Percentiles rank a stretch among this genome's conserved stretches.
These are phyloP conservation scores for Rhynchospora pubera DNA, from an alignment of 176 grass and related monocot genomes.

Conservation along the genomic window DNA sequence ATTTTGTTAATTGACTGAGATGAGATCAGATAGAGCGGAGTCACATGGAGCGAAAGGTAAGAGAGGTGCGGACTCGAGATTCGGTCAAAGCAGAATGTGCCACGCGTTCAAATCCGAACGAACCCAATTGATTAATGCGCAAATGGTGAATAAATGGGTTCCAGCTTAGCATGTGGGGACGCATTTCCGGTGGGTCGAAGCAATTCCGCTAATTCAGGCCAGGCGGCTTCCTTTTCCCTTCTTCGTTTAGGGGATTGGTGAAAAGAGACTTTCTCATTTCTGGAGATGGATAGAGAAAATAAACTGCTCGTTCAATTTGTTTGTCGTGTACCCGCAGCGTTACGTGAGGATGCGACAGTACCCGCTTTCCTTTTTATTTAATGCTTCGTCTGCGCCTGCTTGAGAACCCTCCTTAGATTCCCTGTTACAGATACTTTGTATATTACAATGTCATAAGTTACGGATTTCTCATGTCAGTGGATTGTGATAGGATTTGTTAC, in stretches of 20 bases:
- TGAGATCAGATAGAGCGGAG: not conserved
- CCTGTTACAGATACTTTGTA: not conserved
- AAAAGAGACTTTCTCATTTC: not conserved
- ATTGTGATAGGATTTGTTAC: too few species aligned
- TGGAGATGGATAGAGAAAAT: not conserved
- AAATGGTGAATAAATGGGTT: not conserved
- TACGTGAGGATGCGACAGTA: conserved; percentile 17
- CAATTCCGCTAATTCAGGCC: conserved; percentile 20
- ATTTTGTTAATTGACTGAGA: not conserved
- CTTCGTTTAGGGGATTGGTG: not conserved
- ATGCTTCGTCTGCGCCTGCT: not conserved
- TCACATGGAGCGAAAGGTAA: not conserved
- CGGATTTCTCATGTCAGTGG: not conserved
- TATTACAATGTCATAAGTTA: not conserved
- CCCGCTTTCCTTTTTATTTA: conserved; percentile 6
- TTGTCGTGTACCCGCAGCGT: not conserved
- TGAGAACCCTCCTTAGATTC: not conserved
- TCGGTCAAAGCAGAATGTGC: not conserved
- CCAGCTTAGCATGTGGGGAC: not conserved
- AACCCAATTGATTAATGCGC: not conserved
- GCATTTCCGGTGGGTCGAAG: not conserved
- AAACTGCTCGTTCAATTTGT: not conserved
- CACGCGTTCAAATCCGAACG: not conserved
- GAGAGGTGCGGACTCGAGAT: not conserved
- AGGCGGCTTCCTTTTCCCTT: not conserved